Percentiles rank a stretch among this genome's conserved stretches.
Conservation (phyloP, 139 green algal genomes). For the Asterochloris sp. region DNA sequence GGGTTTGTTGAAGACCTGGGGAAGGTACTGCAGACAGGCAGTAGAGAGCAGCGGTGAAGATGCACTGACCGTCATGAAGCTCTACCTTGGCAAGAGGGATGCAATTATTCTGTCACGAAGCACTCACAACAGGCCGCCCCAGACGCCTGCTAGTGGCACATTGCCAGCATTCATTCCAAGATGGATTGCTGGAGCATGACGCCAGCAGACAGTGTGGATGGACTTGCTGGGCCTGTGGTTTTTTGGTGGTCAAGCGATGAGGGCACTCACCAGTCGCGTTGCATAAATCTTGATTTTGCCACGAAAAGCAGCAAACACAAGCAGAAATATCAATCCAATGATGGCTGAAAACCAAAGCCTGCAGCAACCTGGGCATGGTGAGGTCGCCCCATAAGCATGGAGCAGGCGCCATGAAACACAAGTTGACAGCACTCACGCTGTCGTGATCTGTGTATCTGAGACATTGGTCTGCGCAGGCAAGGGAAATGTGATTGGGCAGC, state of each 20-base stretch:
- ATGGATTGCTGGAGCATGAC: no score
- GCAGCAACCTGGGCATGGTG: neutral
- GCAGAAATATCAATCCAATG: constrained; percentile 9
- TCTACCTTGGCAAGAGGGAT: no score
- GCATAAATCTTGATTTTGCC: constrained; percentile 16
- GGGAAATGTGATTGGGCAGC: no score
- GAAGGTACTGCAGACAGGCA: constrained; percentile 16
- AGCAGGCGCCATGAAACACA: no score
- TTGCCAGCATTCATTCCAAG: no score
- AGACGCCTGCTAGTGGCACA: no score
- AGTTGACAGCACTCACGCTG: no score
- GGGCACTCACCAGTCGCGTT: constrained; percentile 21
- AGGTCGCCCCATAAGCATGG: neutral
- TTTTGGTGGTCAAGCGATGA: neutral
- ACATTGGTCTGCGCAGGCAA: no score
- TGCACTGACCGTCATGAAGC: neutral
- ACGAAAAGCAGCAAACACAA: constrained; percentile 19
- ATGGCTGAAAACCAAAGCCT: constrained; percentile 24
- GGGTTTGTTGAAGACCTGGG: constrained; percentile 23
- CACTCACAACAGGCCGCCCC: no score
- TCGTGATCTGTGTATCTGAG: no score
- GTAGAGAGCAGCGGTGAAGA: neutral
- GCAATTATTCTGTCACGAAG: no score
- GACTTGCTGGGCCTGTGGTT: neutral
- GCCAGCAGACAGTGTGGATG: neutral